A percentile compares a stretch with the other conserved stretches of the same genome.
Conservation (phyloP, 768 basidiomycete species). For the Rhodosporidiobolus odoratus region DNA sequence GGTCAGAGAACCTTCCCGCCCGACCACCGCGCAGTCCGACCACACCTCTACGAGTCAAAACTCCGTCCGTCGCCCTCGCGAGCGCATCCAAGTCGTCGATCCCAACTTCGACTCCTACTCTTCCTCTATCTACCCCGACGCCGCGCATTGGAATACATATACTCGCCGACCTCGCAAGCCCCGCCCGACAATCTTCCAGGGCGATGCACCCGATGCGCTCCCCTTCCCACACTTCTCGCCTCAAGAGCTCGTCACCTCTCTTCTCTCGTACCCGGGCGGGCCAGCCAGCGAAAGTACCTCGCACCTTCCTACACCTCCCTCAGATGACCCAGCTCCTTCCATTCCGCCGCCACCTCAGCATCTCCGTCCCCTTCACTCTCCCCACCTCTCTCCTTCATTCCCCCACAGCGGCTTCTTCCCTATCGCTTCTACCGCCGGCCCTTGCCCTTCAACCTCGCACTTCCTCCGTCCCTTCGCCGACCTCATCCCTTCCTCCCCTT, state of each 20-base stretch:
- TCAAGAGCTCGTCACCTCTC: not conserved
- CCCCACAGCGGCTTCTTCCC: not conserved
- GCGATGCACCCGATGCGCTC: not conserved
- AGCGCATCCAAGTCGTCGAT: not conserved
- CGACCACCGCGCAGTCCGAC: too few species aligned
- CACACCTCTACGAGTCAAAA: too few species aligned
- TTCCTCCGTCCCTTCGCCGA: not conserved
- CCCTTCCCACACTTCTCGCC: not conserved
- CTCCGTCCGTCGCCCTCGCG: not conserved
- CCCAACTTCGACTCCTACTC: not conserved
- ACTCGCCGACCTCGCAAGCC: constrained; percentile 1
- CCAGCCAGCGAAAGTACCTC: too few species aligned
- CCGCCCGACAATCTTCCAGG: not conserved
- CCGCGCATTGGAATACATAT: constrained; percentile 7
- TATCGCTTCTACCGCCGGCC: not conserved
- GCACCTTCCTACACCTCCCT: not conserved
- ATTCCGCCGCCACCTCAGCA: not conserved
- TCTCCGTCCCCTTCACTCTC: too few species aligned
- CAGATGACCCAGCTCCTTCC: not conserved
- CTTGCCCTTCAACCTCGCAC: not conserved
- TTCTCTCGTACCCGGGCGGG: constrained; percentile 18
- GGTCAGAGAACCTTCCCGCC: too few species aligned
- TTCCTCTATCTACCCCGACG: constrained; percentile 1
- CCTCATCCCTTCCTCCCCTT: not conserved
- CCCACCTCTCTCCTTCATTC: not conserved